Evolutionary conservation across 805 yeast species (phyloP).

Genomic region (Nakazawaea holstii): DNA sequence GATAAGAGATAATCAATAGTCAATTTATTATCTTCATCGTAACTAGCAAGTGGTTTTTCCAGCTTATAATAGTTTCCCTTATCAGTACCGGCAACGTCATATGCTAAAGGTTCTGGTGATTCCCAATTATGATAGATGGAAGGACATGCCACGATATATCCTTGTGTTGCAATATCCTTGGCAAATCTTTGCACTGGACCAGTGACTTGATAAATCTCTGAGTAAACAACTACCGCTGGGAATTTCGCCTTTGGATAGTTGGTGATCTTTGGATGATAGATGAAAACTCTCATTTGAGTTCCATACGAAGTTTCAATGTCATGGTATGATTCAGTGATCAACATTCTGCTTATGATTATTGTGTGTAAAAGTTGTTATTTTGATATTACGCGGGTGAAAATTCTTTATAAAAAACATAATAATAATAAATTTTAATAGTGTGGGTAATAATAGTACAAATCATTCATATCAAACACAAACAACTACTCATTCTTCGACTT

Average conservation of each 20-base stretch:
- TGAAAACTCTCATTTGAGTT: conserved; percentile 60
- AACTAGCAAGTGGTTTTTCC: conserved; percentile 61
- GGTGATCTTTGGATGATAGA: conserved; percentile 62
- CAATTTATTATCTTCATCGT: conserved; percentile 68
- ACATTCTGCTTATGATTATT: conserved; percentile 33
- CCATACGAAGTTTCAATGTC: conserved; percentile 65
- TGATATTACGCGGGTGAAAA: too few species aligned
- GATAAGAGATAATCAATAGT: conserved; percentile 56
- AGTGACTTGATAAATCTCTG: conserved; percentile 77
- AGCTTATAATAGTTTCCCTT: conserved; percentile 63
- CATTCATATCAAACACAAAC: background rate
- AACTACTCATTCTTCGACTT: conserved; percentile 3
- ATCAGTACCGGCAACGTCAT: conserved; percentile 72
- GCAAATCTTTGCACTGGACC: conserved; percentile 81
- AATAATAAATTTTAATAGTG: background rate
- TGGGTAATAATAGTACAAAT: background rate
- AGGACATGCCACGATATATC: conserved; percentile 75
- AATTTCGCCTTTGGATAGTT: conserved; percentile 75
- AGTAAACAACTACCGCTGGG: conserved; percentile 75
- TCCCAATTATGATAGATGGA: conserved; percentile 74
- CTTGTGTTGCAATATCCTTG: conserved; percentile 72
- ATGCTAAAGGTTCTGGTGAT: conserved; percentile 55
- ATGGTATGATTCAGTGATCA: conserved; percentile 57
- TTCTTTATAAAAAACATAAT: background rate
- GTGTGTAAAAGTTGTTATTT: background rate